phyloP scores from a whole-genome alignment of 805 yeast genomes.

The Schizosaccharomyces japonicus region DNA sequence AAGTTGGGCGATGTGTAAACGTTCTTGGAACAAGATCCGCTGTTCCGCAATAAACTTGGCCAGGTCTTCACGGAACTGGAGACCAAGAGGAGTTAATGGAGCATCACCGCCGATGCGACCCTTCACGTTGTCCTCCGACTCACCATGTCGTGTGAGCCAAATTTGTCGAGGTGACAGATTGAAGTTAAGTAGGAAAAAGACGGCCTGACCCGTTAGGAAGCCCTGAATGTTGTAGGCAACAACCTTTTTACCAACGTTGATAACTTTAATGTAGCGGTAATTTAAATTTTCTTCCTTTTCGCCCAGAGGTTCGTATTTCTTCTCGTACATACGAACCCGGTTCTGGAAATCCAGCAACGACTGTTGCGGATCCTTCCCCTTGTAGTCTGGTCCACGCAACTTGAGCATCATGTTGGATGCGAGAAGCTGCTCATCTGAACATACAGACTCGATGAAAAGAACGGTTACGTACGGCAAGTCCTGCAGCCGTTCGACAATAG shows the following conservation, averaged over 20 bases:
- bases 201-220: slow-evolving; percentile 77
- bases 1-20: neutral
- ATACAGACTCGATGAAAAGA: slow-evolving; percentile 62
- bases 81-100: slow-evolving; percentile 52
- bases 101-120: slow-evolving; percentile 92
- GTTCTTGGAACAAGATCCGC: slow-evolving; percentile 15
- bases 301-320: slow-evolving; percentile 74
- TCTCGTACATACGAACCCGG: slow-evolving; percentile 60
- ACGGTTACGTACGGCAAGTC: slow-evolving; percentile 34
- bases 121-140: slow-evolving; percentile 55
- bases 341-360: slow-evolving; percentile 67
- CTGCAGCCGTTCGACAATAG: slow-evolving; percentile 24
- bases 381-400: slow-evolving; percentile 80
- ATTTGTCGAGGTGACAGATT: slow-evolving; percentile 73
- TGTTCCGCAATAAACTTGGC: slow-evolving; percentile 37
- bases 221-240: slow-evolving; percentile 77
- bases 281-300: slow-evolving; percentile 40
- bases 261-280: slow-evolving; percentile 79
- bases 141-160: slow-evolving; percentile 91
- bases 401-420: slow-evolving; percentile 69
- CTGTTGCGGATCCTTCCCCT: slow-evolving; percentile 52
- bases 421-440: slow-evolving; percentile 55
- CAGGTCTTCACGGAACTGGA: slow-evolving; percentile 46
- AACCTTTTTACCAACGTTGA: slow-evolving; percentile 82
- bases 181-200: slow-evolving; percentile 70